Conservation (phyloP, 495 filamentous ascomycete genomes). For the Cladorrhinum samala region DNA sequence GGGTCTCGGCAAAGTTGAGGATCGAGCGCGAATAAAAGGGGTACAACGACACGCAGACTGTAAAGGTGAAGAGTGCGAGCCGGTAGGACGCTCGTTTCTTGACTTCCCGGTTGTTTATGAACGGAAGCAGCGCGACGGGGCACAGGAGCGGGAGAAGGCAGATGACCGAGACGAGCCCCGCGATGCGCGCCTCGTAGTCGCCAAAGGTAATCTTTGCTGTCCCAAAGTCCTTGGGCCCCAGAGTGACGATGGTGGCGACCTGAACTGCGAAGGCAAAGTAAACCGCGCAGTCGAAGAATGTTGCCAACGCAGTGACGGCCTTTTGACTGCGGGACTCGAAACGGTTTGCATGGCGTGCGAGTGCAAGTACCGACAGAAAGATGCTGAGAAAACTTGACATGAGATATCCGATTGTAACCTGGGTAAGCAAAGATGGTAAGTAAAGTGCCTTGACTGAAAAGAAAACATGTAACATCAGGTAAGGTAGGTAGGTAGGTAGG, state of each 20-base stretch:
- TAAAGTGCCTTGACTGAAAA: background rate
- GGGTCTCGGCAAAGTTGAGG: conserved; percentile 13
- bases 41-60: conserved; percentile 18
- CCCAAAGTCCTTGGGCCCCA: conserved; percentile 29
- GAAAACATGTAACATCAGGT: too few relatives aligned
- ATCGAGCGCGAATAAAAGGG: conserved; percentile 23
- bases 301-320: background rate
- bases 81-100: background rate
- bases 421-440: background rate
- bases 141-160: background rate
- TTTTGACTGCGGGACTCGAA: background rate
- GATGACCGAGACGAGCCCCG: background rate
- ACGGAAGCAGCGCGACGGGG: background rate
- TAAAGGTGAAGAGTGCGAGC: background rate
- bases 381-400: background rate
- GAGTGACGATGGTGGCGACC: conserved; percentile 28
- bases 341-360: background rate
- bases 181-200: background rate
- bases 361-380: background rate
- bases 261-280: conserved; percentile 34
- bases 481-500: too few relatives aligned
- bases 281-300: conserved; percentile 26
- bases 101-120: background rate
- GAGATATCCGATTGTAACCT: background rate
- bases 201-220: conserved; percentile 15